These are phyloP conservation scores for Oryza glumipatula DNA, from an alignment of 176 grass and related monocot species.

Conservation along the genomic window DNA sequence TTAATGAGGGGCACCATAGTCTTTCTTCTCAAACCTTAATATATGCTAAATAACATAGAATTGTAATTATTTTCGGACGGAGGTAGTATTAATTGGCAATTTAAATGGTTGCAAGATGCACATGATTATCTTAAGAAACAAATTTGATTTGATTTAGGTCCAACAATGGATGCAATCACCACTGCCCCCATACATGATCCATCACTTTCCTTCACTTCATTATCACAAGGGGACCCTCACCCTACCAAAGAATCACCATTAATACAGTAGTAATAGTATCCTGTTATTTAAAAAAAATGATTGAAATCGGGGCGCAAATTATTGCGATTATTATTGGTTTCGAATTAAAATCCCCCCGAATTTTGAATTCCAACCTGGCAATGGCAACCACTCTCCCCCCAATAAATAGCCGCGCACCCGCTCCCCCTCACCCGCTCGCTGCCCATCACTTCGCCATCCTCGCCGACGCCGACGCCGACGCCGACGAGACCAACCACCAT, in stretches of 20 bases:
- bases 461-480: slow-evolving; percentile 25
- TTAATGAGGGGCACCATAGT: too few species aligned
- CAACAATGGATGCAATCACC: slow-evolving; percentile 4
- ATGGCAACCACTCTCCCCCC: neutral
- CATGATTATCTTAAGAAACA: neutral
- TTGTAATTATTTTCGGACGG: too few species aligned
- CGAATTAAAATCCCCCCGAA: neutral
- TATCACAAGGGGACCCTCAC: neutral
- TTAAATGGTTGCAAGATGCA: neutral
- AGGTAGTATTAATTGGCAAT: neutral
- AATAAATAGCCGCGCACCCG: slow-evolving; percentile 48
- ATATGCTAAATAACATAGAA: too few species aligned
- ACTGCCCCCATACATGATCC: neutral
- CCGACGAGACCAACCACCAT: slow-evolving; percentile 26
- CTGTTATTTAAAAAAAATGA: neutral
- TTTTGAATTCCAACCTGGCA: neutral
- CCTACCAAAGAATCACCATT: neutral
- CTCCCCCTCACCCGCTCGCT: neutral
- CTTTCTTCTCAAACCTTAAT: too few species aligned
- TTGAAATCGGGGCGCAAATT: neutral
- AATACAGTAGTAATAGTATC: neutral
- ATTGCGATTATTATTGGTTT: neutral
- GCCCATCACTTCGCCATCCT: neutral
- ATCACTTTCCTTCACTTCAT: neutral
- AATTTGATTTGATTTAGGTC: neutral